phyloP scores from a whole-genome alignment of 306 rosid genomes.

The Vigna trinervia region DNA sequence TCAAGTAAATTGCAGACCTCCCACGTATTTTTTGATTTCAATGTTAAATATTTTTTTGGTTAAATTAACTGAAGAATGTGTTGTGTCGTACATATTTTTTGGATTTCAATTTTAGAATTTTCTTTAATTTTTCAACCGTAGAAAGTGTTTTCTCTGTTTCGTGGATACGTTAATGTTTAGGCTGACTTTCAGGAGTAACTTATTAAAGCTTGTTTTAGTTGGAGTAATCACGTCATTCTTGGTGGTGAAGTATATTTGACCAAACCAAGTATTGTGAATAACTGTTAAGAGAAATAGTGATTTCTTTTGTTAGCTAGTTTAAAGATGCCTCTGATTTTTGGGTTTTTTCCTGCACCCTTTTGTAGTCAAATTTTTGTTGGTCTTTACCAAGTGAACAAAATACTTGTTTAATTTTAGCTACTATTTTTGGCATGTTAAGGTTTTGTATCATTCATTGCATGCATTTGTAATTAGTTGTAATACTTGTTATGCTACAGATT shows the following conservation, averaged over 20 bases:
- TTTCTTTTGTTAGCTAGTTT: slow-evolving; percentile 11
- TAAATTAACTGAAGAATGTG: neutral
- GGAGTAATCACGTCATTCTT: slow-evolving; percentile 12
- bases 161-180: slow-evolving; percentile 9
- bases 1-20: slow-evolving; percentile 17
- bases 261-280: slow-evolving; percentile 1
- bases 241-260: slow-evolving; percentile 25
- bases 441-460: slow-evolving; percentile 25
- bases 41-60: neutral
- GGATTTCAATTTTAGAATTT: slow-evolving; percentile 8
- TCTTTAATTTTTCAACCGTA: neutral
- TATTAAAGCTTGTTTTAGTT: neutral
- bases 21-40: slow-evolving; percentile 20
- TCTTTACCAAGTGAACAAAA: slow-evolving; percentile 35
- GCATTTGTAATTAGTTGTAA: slow-evolving; percentile 13
- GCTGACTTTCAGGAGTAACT: neutral
- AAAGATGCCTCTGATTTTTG: slow-evolving; percentile 25
- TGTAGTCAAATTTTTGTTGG: slow-evolving; percentile 9
- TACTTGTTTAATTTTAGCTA: neutral
- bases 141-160: neutral
- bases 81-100: slow-evolving; percentile 10
- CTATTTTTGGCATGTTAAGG: neutral
- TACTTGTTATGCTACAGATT: neutral
- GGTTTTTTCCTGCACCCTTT: slow-evolving; percentile 13
- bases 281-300: slow-evolving; percentile 4